These are phyloP conservation scores for Bipolaris gigantea DNA, from an alignment of 2,329 filamentous ascomycete species.

Conservation along the genomic window DNA sequence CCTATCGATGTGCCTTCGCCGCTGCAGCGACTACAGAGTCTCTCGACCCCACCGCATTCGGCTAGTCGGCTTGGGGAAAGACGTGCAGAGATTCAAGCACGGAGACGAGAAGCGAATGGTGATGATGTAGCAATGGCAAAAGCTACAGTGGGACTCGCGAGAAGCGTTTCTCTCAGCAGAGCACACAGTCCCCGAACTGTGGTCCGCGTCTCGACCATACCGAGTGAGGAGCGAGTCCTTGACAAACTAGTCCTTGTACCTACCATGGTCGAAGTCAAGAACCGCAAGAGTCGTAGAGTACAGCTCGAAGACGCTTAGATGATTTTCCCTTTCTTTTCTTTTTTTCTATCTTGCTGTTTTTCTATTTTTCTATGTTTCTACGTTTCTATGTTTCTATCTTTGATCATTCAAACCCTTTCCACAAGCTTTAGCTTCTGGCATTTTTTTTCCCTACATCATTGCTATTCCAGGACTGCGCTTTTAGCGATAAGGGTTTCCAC, in stretches of 20 bases:
- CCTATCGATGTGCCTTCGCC: slow-evolving; percentile 28
- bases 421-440: neutral
- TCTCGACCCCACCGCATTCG: slow-evolving; percentile 23
- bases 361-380: neutral
- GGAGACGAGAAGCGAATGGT: slow-evolving; percentile 4
- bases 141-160: slow-evolving; percentile 38
- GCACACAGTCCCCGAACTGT: slow-evolving; percentile 30
- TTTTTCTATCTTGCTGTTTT: too few species aligned
- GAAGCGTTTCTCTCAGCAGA: slow-evolving; percentile 38
- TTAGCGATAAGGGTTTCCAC: neutral
- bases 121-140: slow-evolving; percentile 10
- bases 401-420: neutral
- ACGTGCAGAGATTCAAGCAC: slow-evolving; percentile 11
- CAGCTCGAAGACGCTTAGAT: slow-evolving; percentile 40
- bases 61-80: slow-evolving; percentile 20
- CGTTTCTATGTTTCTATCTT: slow-evolving; percentile 1
- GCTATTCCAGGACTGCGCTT: slow-evolving; percentile 1
- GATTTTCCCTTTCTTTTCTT: neutral
- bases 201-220: slow-evolving; percentile 14
- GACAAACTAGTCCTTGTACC: slow-evolving; percentile 37
- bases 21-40: slow-evolving; percentile 22
- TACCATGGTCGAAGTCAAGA: slow-evolving; percentile 42
- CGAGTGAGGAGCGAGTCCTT: slow-evolving; percentile 25
- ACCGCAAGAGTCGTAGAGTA: slow-evolving; percentile 41
- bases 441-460: slow-evolving; percentile 1